Percentiles rank a stretch among this genome's conserved stretches.
phyloP scores from a whole-genome alignment of 2,329 filamentous ascomycete genomes.

The Trichothecium roseum region DNA sequence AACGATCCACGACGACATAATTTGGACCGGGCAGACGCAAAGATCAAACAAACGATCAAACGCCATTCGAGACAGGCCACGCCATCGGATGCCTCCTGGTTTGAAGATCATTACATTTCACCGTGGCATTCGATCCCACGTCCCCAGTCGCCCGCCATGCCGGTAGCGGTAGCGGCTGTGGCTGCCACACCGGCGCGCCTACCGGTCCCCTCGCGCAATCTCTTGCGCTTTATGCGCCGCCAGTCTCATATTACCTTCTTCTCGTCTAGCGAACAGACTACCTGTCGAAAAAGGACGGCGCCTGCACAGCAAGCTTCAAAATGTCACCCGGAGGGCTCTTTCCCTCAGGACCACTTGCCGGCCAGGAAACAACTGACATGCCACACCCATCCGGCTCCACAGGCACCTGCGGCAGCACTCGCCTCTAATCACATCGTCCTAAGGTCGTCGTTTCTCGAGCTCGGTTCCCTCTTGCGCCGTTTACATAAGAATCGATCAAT shows the following conservation, averaged over 20 bases:
- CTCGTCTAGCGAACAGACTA: too few relatives aligned
- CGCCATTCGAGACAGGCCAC: too few relatives aligned
- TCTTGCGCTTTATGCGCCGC: constrained; percentile 63
- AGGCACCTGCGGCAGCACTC: constrained; percentile 13
- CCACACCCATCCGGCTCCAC: constrained; percentile 1
- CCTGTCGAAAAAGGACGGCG: too few relatives aligned
- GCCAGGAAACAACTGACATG: constrained; percentile 2
- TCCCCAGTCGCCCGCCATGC: not conserved
- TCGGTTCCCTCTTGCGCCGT: constrained; percentile 11
- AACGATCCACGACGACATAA: too few relatives aligned
- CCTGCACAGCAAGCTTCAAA: too few relatives aligned
- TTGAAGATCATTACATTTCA: too few relatives aligned
- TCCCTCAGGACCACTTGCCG: too few relatives aligned
- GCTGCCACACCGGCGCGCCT: constrained; percentile 6
- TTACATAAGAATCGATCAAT: not conserved
- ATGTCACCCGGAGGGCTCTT: too few relatives aligned
- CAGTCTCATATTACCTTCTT: constrained; percentile 38
- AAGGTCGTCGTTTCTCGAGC: constrained; percentile 14
- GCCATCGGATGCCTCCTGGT: too few relatives aligned
- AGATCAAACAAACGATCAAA: too few relatives aligned
- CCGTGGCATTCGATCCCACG: not conserved
- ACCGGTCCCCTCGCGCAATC: constrained; percentile 40
- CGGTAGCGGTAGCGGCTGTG: not conserved
- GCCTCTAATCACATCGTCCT: too few relatives aligned
- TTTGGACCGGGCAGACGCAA: too few relatives aligned